Evolutionary conservation across 1,284 basidiomycete genomes (phyloP).

Genomic region (Cystobasidium slooffiae): DNA sequence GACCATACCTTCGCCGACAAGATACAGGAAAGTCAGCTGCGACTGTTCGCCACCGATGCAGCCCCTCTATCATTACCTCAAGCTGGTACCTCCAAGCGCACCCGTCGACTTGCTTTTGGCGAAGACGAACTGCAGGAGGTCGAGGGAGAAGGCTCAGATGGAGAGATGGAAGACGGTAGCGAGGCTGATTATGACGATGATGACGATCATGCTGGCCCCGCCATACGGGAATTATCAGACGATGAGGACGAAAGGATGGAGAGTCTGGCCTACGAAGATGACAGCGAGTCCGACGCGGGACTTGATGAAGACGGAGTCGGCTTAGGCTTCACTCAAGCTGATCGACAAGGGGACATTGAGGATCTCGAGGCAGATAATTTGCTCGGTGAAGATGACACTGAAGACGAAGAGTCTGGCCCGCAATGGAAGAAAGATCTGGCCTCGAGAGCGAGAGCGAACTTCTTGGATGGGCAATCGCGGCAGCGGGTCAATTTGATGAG

Average conservation of each 20-base stretch:
- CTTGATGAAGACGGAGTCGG: constrained; percentile 39
- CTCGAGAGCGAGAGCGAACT: constrained; percentile 65
- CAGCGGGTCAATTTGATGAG: constrained; percentile 76
- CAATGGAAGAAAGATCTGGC: constrained; percentile 79
- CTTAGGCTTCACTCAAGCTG: constrained; percentile 40
- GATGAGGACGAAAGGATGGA: constrained; percentile 39
- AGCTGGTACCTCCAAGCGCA: constrained; percentile 49
- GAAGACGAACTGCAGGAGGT: constrained; percentile 57
- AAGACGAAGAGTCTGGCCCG: constrained; percentile 59
- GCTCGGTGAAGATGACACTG: constrained; percentile 51
- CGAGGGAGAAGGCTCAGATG: constrained; percentile 59
- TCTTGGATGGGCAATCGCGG: constrained; percentile 60
- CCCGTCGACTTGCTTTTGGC: constrained; percentile 62
- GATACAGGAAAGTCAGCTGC: constrained; percentile 78
- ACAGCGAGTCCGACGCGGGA: constrained; percentile 50
- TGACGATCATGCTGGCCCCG: constrained; percentile 56
- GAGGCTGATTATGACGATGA: constrained; percentile 58
- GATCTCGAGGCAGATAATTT: constrained; percentile 45
- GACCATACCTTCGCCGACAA: constrained; percentile 79
- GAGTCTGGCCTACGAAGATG: constrained; percentile 45
- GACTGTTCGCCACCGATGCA: constrained; percentile 79
- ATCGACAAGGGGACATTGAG: constrained; percentile 33
- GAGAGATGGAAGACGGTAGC: constrained; percentile 56
- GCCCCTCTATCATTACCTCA: constrained; percentile 60
- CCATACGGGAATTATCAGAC: constrained; percentile 15